Percentiles rank a stretch among this genome's conserved stretches.
phyloP scores from a whole-genome alignment of 345 rosid genomes.

The Geranium rotundifolium region DNA sequence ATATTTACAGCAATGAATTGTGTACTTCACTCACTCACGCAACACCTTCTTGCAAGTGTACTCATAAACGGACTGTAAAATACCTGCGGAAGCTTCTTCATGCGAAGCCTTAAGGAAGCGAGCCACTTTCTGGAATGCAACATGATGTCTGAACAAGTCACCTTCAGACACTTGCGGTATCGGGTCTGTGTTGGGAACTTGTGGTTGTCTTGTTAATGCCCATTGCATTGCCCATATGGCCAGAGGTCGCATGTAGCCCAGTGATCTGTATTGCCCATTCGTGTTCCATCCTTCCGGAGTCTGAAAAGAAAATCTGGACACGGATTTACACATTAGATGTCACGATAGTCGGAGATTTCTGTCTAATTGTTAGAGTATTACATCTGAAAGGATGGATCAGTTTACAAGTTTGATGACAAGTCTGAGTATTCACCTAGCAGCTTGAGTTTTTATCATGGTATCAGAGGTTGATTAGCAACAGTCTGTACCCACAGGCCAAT shows the following conservation, averaged over 20 bases:
- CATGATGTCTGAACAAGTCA: conserved; percentile 25
- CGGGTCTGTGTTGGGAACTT: conserved; percentile 18
- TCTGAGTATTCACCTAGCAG: too few species aligned
- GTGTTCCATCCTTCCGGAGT: conserved; percentile 87
- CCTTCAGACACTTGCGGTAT: conserved; percentile 21
- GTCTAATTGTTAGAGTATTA: neutral
- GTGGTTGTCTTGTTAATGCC: conserved; percentile 45
- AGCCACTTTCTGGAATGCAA: conserved; percentile 53
- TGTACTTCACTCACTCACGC: neutral
- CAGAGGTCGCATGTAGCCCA: conserved; percentile 76
- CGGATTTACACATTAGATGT: conserved; percentile 1
- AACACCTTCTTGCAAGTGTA: conserved; percentile 53
- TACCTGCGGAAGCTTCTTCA: conserved; percentile 25
- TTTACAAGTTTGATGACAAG: too few species aligned
- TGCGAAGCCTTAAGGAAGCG: conserved; percentile 52
- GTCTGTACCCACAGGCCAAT: too few species aligned
- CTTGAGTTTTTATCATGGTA: too few species aligned
- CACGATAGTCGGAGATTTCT: neutral
- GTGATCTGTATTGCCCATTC: conserved; percentile 46
- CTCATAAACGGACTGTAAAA: conserved; percentile 49
- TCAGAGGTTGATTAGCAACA: too few species aligned
- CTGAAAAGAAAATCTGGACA: conserved; percentile 67
- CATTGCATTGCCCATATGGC: conserved; percentile 98
- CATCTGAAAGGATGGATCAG: neutral
- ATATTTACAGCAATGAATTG: too few species aligned